Evolutionary conservation across 176 grass and related monocot species (phyloP).

Genomic region (Bromus sterilis): DNA sequence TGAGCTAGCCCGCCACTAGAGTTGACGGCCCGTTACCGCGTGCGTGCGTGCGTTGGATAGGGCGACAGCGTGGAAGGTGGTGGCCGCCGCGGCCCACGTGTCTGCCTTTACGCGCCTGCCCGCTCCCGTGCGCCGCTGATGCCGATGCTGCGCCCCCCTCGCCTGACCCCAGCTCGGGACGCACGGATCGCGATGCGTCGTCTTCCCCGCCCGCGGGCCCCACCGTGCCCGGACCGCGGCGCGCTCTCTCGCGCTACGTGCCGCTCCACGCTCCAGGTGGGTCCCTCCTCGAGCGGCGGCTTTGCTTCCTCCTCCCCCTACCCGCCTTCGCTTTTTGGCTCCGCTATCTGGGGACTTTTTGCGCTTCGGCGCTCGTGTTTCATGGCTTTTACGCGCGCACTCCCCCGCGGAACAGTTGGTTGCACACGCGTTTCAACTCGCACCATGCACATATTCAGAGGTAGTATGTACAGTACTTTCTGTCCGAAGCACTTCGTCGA

Average conservation of each 20-base stretch:
- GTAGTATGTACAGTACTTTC: not conserved
- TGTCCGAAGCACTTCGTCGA: no score
- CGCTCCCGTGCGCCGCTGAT: conserved; percentile 27
- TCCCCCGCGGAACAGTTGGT: not conserved
- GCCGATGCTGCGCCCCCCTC: conserved; percentile 10
- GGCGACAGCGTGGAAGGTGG: conserved; percentile 17
- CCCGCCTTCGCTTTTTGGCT: not conserved
- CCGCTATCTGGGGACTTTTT: not conserved
- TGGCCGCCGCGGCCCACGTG: conserved; percentile 43
- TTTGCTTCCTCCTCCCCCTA: not conserved
- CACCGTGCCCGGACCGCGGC: conserved; percentile 9
- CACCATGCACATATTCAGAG: no score
- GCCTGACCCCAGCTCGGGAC: conserved; percentile 29
- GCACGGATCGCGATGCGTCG: conserved; percentile 48
- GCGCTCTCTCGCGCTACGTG: conserved; percentile 14
- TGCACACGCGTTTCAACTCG: no score
- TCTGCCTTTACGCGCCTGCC: conserved; percentile 18
- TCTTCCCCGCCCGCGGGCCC: conserved; percentile 27
- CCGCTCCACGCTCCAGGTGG: conserved; percentile 7
- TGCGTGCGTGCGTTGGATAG: conserved; percentile 17
- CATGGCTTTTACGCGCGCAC: not conserved
- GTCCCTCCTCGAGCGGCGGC: conserved; percentile 26
- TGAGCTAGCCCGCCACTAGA: no score
- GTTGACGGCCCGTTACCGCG: conserved; percentile 26
- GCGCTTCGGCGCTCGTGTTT: not conserved